phyloP scores from a whole-genome alignment of 352 stramenopile species.

The Pilasporangium apinafurcum region DNA sequence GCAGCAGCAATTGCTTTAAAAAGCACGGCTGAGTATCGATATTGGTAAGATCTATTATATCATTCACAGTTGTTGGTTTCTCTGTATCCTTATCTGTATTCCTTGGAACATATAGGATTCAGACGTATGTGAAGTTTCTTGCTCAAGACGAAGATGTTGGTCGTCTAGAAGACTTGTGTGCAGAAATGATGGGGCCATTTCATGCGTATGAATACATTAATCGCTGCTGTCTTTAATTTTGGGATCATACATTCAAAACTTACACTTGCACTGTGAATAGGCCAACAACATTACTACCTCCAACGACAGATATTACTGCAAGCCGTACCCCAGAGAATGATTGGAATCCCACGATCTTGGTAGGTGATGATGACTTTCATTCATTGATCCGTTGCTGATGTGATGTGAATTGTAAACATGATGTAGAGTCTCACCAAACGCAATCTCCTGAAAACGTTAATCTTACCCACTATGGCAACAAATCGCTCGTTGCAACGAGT shows the following conservation, averaged over 20 bases:
- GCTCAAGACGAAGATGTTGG: slow-evolving; percentile 69
- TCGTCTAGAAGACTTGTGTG: slow-evolving; percentile 69
- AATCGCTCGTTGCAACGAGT: slow-evolving; percentile 80
- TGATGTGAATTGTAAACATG: neutral
- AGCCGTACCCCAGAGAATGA: neutral
- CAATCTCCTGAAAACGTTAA: slow-evolving; percentile 58
- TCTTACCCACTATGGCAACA: slow-evolving; percentile 72
- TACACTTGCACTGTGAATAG: neutral
- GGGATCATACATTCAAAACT: too few species aligned
- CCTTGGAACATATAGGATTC: slow-evolving; percentile 33
- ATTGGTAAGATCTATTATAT: slow-evolving; percentile 42
- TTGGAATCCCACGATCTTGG: slow-evolving; percentile 43
- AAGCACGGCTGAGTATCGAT: slow-evolving; percentile 72
- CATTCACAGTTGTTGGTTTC: neutral
- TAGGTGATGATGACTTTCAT: slow-evolving; percentile 14
- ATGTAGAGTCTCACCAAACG: slow-evolving; percentile 59
- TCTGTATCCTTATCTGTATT: neutral
- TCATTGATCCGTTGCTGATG: slow-evolving; percentile 1
- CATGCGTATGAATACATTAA: slow-evolving; percentile 27
- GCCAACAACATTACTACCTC: too few species aligned
- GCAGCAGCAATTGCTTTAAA: slow-evolving; percentile 53
- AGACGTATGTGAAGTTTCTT: slow-evolving; percentile 80
- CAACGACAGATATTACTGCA: too few species aligned
- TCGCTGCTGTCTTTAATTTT: neutral
- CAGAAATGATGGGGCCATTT: slow-evolving; percentile 74